Evolutionary conservation across 225 moss, liverwort and hornwort species (phyloP), one percentile per base, ranked within the genome.

Genomic region (Sphagnum contortum): DNA sequence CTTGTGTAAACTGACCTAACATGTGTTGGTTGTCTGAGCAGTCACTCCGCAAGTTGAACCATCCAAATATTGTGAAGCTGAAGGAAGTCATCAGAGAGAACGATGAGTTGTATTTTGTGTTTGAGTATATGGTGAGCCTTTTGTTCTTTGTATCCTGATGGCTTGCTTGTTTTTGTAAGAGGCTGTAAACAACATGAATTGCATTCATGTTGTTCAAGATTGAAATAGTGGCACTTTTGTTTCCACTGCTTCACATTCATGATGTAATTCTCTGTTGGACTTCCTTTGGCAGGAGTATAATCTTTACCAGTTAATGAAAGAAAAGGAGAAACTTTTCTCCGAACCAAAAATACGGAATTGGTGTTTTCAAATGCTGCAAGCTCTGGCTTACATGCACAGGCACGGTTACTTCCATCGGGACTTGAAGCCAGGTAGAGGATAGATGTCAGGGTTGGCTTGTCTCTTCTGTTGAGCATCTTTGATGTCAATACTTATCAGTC

Each of bases 381-480:
- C 91, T 44, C 67, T 94, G 54, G 85, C 91, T 48, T 91, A 89
- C 70, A 94, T 94, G 94, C 94, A 94, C 69, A 83, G 75, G 65
- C 74, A 76, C 74, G 94, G 94, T 3, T 94, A 94, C 66, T 87
- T 94, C 65, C 94, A 94, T 73, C 79, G 94, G 57, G 94, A 94
- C 68, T 65, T 94, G 69, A 94, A 94, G 76, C 94, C 91, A 78
- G 94, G 94, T 94, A 81, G 68, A 80, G 50, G 46, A 5, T 29
- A 29, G 29, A 29, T 1, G 1, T 29, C 29, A 48, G 4, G 8
- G 46, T 10, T 46, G 8, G 14, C 11, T 12, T 6, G 3, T 8
- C 13, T 12, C 8, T 47, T 57, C 45, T 47, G 11, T 3, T 57
- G 4, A 5, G 7, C 9, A 4, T 68, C 6, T 59, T 7, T 48